A percentile compares a stretch with the other conserved stretches of the same genome.
Evolutionary conservation across 1,284 basidiomycete genomes (phyloP).

Genomic region (Sphaerobolus stellatus): DNA sequence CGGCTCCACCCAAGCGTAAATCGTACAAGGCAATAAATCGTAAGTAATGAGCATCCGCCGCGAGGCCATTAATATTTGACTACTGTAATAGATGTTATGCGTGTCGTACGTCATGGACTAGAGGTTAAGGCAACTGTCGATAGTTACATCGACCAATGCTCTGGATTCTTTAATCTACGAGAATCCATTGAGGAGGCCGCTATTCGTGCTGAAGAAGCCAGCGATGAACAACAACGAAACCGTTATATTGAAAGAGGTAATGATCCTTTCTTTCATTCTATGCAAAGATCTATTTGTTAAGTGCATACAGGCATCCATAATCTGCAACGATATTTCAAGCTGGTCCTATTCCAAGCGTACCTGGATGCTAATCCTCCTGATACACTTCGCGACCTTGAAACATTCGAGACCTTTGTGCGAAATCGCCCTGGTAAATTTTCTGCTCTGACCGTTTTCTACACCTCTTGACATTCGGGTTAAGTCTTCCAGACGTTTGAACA

Average conservation of each 20-base stretch:
- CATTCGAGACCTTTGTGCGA: constrained; percentile 80
- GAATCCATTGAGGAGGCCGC: constrained; percentile 88
- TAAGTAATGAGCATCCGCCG: constrained; percentile 35
- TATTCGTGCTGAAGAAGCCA: constrained; percentile 70
- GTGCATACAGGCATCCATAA: constrained; percentile 65
- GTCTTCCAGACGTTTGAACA: constrained; percentile 97
- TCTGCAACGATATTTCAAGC: constrained; percentile 84
- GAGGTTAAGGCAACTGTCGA: constrained; percentile 89
- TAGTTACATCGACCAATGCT: constrained; percentile 87
- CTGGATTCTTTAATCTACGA: constrained; percentile 80
- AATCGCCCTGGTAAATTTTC: constrained; percentile 66
- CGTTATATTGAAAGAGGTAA: constrained; percentile 69
- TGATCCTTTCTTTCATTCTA: constrained; percentile 24
- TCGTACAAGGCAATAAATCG: constrained; percentile 83
- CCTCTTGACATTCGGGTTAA: constrained; percentile 21
- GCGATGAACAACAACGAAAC: constrained; percentile 69
- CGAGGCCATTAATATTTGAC: neutral
- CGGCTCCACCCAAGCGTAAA: constrained; percentile 46
- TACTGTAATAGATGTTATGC: constrained; percentile 69
- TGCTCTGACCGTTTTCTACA: neutral
- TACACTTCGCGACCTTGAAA: constrained; percentile 73
- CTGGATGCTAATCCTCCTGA: constrained; percentile 84
- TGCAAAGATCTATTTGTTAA: neutral
- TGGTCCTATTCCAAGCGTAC: constrained; percentile 94
- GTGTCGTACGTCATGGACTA: constrained; percentile 89